Evolutionary conservation across 345 rosid species (phyloP).

Genomic region (Syzygium aqueum): DNA sequence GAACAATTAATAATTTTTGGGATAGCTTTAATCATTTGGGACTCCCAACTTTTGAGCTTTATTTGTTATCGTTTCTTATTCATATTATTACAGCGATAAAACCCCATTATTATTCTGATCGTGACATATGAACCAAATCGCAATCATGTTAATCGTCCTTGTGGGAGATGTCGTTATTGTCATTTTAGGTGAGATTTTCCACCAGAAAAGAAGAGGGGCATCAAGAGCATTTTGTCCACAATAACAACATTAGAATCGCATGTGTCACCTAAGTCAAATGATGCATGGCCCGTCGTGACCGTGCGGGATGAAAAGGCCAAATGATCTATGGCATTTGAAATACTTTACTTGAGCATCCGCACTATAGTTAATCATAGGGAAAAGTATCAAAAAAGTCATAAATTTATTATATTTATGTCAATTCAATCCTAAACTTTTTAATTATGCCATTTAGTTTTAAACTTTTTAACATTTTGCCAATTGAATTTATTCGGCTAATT

Average conservation of each 20-base stretch:
- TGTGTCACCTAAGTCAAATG: not conserved
- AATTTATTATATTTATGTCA: no score
- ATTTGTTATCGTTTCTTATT: conserved; percentile 16
- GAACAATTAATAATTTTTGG: not conserved
- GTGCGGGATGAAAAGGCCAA: not conserved
- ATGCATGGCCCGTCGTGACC: not conserved
- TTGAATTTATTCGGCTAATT: no score
- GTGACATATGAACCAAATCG: conserved; percentile 32
- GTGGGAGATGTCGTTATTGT: conserved; percentile 1
- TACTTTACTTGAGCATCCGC: not conserved
- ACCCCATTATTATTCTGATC: conserved; percentile 12
- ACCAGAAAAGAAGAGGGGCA: not conserved
- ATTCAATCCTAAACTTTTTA: no score
- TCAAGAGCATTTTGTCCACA: not conserved
- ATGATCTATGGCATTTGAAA: not conserved
- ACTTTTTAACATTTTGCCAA: no score
- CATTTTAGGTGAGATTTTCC: conserved; percentile 9
- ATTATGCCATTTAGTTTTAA: no score
- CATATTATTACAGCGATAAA: conserved; percentile 19
- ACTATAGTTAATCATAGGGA: not conserved
- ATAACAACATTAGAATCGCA: not conserved
- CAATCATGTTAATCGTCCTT: conserved; percentile 12
- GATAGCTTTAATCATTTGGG: not conserved
- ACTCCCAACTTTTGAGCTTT: not conserved
- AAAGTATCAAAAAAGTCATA: no score